These are phyloP conservation scores for Prototheca wickerhamii DNA, from an alignment of 163 green algal genomes.

Conservation along the genomic window DNA sequence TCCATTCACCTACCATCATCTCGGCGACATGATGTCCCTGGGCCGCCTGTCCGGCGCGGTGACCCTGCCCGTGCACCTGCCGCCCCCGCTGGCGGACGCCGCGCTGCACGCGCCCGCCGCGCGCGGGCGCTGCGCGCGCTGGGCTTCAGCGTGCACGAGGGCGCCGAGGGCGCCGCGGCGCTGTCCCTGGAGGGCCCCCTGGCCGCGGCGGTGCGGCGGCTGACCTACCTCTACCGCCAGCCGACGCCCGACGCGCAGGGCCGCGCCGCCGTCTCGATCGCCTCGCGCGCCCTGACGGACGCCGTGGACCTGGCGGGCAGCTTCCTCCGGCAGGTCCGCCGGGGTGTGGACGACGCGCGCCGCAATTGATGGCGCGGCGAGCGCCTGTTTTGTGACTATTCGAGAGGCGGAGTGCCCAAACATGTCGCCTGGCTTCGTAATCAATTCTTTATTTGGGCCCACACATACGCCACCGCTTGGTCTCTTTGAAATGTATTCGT, in stretches of 20 bases:
- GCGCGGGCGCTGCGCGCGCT: slow-evolving; percentile 2
- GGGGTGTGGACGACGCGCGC: not conserved
- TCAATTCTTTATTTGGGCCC: too few species aligned
- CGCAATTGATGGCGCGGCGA: not conserved
- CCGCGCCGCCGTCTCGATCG: slow-evolving; percentile 54
- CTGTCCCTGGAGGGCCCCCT: slow-evolving; percentile 76
- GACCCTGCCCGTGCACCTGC: slow-evolving; percentile 64
- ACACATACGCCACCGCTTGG: too few species aligned
- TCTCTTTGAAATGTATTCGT: too few species aligned
- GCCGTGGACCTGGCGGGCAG: slow-evolving; percentile 54
- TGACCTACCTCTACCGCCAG: slow-evolving; percentile 87
- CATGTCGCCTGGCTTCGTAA: too few species aligned
- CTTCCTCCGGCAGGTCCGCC: not conserved
- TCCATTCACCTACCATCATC: slow-evolving; percentile 78
- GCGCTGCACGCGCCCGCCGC: not conserved
- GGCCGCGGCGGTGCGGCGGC: slow-evolving; percentile 54
- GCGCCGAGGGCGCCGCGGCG: slow-evolving; percentile 19
- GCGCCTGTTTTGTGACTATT: too few species aligned
- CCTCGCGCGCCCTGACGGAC: slow-evolving; percentile 35
- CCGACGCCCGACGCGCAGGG: slow-evolving; percentile 76
- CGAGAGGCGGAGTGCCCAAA: too few species aligned
- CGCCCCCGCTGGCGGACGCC: slow-evolving; percentile 24
- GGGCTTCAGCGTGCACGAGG: slow-evolving; percentile 33
- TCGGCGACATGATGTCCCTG: slow-evolving; percentile 91
- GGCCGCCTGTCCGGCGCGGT: slow-evolving; percentile 61